Conservation (phyloP, 768 basidiomycete species). For the Russula ochroleuca region DNA sequence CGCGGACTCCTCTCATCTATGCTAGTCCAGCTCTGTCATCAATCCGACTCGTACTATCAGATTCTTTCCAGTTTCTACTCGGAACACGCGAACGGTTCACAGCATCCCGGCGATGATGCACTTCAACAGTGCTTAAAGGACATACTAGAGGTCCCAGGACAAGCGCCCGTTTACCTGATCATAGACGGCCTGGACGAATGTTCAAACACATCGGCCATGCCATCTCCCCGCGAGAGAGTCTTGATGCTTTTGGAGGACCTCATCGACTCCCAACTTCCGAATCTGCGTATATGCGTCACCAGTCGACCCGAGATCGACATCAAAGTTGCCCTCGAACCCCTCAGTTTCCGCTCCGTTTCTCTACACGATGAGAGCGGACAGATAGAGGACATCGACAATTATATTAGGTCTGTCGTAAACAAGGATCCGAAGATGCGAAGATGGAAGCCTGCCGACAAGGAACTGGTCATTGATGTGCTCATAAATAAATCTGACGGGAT, state of each 20-base stretch:
- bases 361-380: not conserved
- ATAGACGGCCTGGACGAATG: slow-evolving; percentile 7
- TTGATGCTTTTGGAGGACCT: not conserved
- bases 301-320: slow-evolving; percentile 6
- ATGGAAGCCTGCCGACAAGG: not conserved
- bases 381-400: not conserved
- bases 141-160: not conserved
- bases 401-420: not conserved
- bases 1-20: slow-evolving; percentile 3
- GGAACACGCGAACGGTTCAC: not conserved
- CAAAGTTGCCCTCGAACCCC: not conserved
- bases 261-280: not conserved
- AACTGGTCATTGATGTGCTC: not conserved
- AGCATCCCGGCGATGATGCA: not conserved
- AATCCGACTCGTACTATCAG: not conserved
- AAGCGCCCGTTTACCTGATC: not conserved
- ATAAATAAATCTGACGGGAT: not conserved
- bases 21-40: not conserved
- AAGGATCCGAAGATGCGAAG: not conserved
- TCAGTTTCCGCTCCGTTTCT: not conserved
- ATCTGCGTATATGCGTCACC: not conserved
- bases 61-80: not conserved
- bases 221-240: not conserved
- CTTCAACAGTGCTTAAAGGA: not conserved
- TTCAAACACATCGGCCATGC: not conserved